Percentiles rank a stretch among this genome's conserved stretches.
Evolutionary conservation across 805 yeast species (phyloP).

Genomic region (Komagataella kurtzmanii): DNA sequence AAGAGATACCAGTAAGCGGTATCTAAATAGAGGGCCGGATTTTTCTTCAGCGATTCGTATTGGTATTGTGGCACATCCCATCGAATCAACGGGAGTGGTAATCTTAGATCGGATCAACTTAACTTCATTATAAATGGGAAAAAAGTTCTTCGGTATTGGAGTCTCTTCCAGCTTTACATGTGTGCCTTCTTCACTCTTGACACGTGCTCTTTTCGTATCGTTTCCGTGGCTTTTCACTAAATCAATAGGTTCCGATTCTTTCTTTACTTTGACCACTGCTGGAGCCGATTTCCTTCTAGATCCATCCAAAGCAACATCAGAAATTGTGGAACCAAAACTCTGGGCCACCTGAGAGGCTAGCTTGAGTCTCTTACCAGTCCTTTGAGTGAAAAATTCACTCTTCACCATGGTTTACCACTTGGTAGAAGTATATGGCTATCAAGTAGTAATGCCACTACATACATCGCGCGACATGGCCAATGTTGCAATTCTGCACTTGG

Average conservation of each 20-base stretch:
- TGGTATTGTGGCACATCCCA: conserved; percentile 68
- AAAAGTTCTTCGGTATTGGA: conserved; percentile 31
- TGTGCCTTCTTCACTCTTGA: conserved; percentile 1
- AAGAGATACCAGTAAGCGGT: conserved; percentile 65
- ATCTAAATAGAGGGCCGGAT: conserved; percentile 34
- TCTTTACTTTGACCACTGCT: conserved; percentile 2
- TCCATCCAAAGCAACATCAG: not conserved
- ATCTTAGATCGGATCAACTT: conserved; percentile 53
- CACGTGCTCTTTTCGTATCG: not conserved
- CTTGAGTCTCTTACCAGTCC: not conserved
- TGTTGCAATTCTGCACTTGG: not conserved
- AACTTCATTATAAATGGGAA: conserved; percentile 42
- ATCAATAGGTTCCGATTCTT: conserved; percentile 4
- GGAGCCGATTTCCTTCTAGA: not conserved
- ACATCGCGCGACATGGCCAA: not conserved
- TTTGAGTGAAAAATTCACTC: not conserved
- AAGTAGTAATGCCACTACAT: not conserved
- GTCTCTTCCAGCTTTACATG: not conserved
- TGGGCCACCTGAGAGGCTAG: not conserved
- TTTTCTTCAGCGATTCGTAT: conserved; percentile 21
- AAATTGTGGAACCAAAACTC: not conserved
- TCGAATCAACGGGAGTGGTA: conserved; percentile 75
- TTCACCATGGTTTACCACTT: not conserved
- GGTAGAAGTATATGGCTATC: not conserved
- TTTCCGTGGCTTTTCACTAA: not conserved